These are phyloP conservation scores for Colletotrichum filicis DNA, from an alignment of 2,329 filamentous ascomycete genomes.

Conservation along the genomic window DNA sequence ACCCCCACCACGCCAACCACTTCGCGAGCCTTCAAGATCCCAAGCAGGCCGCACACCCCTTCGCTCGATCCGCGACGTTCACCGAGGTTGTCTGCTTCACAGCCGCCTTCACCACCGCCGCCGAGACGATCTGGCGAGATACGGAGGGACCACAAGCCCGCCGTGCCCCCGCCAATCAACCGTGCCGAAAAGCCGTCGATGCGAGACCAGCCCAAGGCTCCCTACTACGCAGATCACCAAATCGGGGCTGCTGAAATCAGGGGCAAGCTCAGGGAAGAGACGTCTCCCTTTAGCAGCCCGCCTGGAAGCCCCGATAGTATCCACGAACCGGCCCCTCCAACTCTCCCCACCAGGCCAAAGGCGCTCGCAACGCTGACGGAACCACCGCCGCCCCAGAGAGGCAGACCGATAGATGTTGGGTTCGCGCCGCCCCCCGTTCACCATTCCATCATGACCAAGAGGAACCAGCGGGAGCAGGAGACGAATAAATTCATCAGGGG, in stretches of 20 bases:
- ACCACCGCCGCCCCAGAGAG: slow-evolving; percentile 38
- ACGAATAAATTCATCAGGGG: slow-evolving; percentile 51
- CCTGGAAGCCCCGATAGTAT: slow-evolving; percentile 76
- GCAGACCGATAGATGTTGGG: slow-evolving; percentile 45
- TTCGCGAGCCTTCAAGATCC: slow-evolving; percentile 61
- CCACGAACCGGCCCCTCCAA: slow-evolving; percentile 62
- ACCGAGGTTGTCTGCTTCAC: slow-evolving; percentile 57
- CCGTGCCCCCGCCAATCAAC: slow-evolving; percentile 79
- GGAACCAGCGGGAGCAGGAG: slow-evolving; percentile 57
- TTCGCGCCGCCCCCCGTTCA: slow-evolving; percentile 67
- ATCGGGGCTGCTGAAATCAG: slow-evolving; percentile 43
- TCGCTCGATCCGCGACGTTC: slow-evolving; percentile 59
- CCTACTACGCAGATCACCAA: slow-evolving; percentile 39
- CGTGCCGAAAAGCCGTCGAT: slow-evolving; percentile 75
- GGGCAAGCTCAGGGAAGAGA: slow-evolving; percentile 52
- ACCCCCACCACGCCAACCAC: slow-evolving; percentile 53
- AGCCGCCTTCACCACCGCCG: slow-evolving; percentile 72
- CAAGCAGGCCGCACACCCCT: slow-evolving; percentile 67
- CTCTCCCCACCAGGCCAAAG: slow-evolving; percentile 57
- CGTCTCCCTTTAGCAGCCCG: slow-evolving; percentile 89
- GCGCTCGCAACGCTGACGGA: slow-evolving; percentile 38
- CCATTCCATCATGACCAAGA: slow-evolving; percentile 55
- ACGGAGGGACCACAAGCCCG: slow-evolving; percentile 57
- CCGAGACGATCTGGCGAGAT: slow-evolving; percentile 71
- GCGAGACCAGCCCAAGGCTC: slow-evolving; percentile 39